Percentiles rank a stretch among this genome's conserved stretches.
Conservation (phyloP, 805 yeast genomes). For the Wickerhamomyces hampshirensis region DNA sequence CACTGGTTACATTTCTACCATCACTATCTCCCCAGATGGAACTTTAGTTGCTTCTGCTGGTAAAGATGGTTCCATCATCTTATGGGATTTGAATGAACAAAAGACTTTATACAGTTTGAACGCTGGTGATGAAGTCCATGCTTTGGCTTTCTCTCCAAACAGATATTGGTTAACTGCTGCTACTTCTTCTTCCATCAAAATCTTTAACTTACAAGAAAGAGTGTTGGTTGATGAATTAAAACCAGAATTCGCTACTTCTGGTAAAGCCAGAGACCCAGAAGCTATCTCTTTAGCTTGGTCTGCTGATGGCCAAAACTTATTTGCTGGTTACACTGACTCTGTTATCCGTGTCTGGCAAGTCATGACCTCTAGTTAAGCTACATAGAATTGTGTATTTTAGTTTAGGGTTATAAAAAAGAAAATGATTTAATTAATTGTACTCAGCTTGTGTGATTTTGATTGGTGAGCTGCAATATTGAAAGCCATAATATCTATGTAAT, state of each 20-base stretch:
- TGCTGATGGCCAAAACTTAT: slow-evolving; percentile 98
- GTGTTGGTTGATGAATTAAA: slow-evolving; percentile 92
- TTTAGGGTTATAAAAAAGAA: neutral
- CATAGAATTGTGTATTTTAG: neutral
- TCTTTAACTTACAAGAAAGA: slow-evolving; percentile 96
- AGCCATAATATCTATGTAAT: too few relatives aligned
- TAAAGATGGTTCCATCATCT: slow-evolving; percentile 97
- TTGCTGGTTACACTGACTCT: slow-evolving; percentile 99
- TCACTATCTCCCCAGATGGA: slow-evolving; percentile 99
- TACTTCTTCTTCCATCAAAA: slow-evolving; percentile 95
- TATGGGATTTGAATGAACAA: slow-evolving; percentile 93
- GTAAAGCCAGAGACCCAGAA: slow-evolving; percentile 94
- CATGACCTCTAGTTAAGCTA: slow-evolving; percentile 57
- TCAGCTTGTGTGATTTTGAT: too few relatives aligned
- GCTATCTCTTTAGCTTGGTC: slow-evolving; percentile 99
- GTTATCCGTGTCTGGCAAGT: slow-evolving; percentile 99
- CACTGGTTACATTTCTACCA: slow-evolving; percentile 96
- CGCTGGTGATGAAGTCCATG: slow-evolving; percentile 95
- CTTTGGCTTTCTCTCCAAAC: slow-evolving; percentile 99
- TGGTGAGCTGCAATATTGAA: too few relatives aligned
- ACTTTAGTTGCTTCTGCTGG: slow-evolving; percentile 99
- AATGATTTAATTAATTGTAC: too few relatives aligned
- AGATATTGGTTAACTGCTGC: slow-evolving; percentile 99
- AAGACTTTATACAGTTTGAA: slow-evolving; percentile 86
- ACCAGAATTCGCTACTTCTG: slow-evolving; percentile 91